Percentiles rank a stretch among this genome's conserved stretches.
Evolutionary conservation across 2,329 filamentous ascomycete species (phyloP).

Genomic region (Conoideocrella luteorostrata): DNA sequence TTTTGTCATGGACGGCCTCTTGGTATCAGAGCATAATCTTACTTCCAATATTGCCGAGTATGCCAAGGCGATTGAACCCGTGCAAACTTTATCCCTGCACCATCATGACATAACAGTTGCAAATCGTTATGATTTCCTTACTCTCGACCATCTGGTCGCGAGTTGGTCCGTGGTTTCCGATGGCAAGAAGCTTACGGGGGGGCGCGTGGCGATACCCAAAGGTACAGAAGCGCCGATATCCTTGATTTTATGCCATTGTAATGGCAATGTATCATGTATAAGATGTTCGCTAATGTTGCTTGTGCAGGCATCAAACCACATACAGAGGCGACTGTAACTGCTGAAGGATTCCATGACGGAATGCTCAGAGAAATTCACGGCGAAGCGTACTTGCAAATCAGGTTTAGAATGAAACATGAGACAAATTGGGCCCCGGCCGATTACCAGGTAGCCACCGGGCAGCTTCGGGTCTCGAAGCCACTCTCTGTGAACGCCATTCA

Average conservation of each 20-base stretch:
- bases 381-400: slow-evolving; percentile 43
- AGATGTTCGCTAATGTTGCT: no score
- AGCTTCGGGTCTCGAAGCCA: slow-evolving; percentile 34
- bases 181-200: slow-evolving; percentile 24
- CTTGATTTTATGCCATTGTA: no score
- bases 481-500: slow-evolving; percentile 19
- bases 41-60: slow-evolving; percentile 48
- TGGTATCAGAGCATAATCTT: slow-evolving; percentile 39
- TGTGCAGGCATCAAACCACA: slow-evolving; percentile 37
- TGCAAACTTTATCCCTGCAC: slow-evolving; percentile 41
- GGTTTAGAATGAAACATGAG: slow-evolving; percentile 35
- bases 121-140: slow-evolving; percentile 50
- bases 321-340: slow-evolving; percentile 25
- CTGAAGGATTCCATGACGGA: slow-evolving; percentile 24
- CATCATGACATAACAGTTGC: slow-evolving; percentile 37
- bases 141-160: slow-evolving; percentile 43
- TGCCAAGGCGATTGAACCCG: slow-evolving; percentile 53
- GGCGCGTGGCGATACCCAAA: slow-evolving; percentile 33
- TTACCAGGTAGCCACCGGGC: slow-evolving; percentile 45
- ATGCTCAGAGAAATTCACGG: slow-evolving; percentile 16
- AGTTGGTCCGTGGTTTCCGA: slow-evolving; percentile 36
- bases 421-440: slow-evolving; percentile 46
- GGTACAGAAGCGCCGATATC: no score
- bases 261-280: no score
- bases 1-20: slow-evolving; percentile 52